Base-by-base conservation (phyloP, 108 stramenopile genomes). In the Skeletonema potamos region DNA sequence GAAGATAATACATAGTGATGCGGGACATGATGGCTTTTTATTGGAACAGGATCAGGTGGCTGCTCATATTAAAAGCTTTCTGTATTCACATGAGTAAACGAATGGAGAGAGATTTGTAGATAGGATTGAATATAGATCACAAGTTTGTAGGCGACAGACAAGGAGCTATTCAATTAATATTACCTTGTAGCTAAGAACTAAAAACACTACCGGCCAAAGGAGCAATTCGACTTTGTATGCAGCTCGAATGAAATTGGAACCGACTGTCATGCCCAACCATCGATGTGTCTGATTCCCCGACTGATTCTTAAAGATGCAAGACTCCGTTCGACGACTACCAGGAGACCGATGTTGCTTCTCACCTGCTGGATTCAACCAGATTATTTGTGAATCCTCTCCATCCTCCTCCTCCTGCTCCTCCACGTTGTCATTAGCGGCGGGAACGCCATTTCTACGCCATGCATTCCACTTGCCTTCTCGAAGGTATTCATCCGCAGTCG, bases 21-120 rank as follows among this genome's bases (percentile, higher is more conserved):
- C 93, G 27, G 97, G 95, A 4, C 97, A 97, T 70, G 97, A 97
- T 77, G 95, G 94, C 9, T 97, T 97, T 67, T 77, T 97, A 68
- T 73, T 97, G 73, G 97, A 97, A 73, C 97, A 97, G 66, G 92
- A 96, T 46, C 93, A 96, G 81, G 94, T 97, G 57, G 88, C 80
- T 43, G 67, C 74, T 2, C 74, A 89, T 62, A 90, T 97, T 60
- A 66, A 74, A 22, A 71, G 89, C 27, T 97, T 97, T 70, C 77
- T 97, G 32, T 79, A 79, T 71, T 73, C 79, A 17, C 77, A 79
- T 54, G 79, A 73, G 15, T 73, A 29, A 68, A n/a, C n/a, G n/a
- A 18, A 9, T 22, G 11, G 48, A 51, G n/a, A 24, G 17, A 51
- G 22, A 22, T 6, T 22, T n/a, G 48, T n/a, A 51, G 44, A 18